Evolutionary conservation across 2,329 filamentous ascomycete species (phyloP), one percentile per base, ranked within the genome.

Genomic region (Penicillium sp.): DNA sequence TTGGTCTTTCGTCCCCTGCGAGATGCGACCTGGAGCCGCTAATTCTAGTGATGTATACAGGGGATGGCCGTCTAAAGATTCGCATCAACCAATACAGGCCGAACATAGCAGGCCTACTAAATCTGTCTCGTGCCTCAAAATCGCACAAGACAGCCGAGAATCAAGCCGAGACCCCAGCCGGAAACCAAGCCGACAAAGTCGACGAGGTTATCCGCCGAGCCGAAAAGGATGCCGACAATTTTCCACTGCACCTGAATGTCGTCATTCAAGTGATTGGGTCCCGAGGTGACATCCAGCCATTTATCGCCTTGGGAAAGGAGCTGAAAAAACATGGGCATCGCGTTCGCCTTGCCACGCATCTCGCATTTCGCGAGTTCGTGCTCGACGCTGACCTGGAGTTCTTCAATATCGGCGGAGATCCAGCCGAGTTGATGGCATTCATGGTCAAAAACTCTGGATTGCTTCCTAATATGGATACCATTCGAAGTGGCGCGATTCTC

Each of bases 391-490:
- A 78, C 0, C 75, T 90, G 25, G 86, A 90, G 58, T 90, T 89
- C 64, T 89, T 85, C 66, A 80, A 73, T 52, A 86, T 89, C 43
- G 85, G 85, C 13, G 86, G 85, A 4, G 84, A 89, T 62, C 86
- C 86, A 1, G 78, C 81, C 1, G 80, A 86, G 58, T 73, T 89
- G 39, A 90, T 89, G 86, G 86, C 88, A 1, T 93, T 90, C 60
- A 93, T 93, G 88, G 88, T 93, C 42, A 90, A 90, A 67, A 86
- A 93, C 56, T 88, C 88, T 0, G 87, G 88, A 0, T 74, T 95
- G 24, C 88, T 94, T 81, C 89, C 89, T 2, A 85, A 85, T 0
- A 80, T 91, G 43, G 84, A 89, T 41, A 83, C 86, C 0, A 70
- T 94, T 45, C 83, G 82, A 51, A 86, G 79, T 52, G 89, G 89